phyloP scores from a whole-genome alignment of 495 filamentous ascomycete genomes.

The Staphylotrichum longicolle region DNA sequence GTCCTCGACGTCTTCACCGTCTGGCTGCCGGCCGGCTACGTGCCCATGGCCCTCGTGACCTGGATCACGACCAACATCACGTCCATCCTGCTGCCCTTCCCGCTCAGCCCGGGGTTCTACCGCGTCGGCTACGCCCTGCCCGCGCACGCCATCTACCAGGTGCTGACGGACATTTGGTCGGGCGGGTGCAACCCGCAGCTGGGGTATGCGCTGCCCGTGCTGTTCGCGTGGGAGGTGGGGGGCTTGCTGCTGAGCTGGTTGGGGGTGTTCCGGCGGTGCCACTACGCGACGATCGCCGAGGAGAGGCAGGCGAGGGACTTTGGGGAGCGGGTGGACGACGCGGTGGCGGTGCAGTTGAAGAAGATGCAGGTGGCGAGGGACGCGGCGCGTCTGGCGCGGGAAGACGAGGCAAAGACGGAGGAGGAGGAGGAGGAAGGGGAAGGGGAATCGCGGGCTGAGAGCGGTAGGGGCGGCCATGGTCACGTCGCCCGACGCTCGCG shows the following conservation, averaged over 20 bases:
- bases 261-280: slow-evolving; percentile 44
- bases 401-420: background rate
- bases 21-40: slow-evolving; percentile 42
- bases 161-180: slow-evolving; percentile 50
- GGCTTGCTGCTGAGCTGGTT: slow-evolving; percentile 25
- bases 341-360: slow-evolving; percentile 27
- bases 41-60: slow-evolving; percentile 49
- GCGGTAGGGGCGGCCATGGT: too few species aligned
- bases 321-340: slow-evolving; percentile 30
- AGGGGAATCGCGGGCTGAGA: background rate
- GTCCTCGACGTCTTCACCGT: slow-evolving; percentile 48
- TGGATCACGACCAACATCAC: slow-evolving; percentile 54
- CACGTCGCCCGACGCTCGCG: too few species aligned
- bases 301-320: slow-evolving; percentile 33
- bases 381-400: background rate
- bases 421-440: background rate
- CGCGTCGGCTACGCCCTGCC: slow-evolving; percentile 49
- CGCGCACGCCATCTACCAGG: slow-evolving; percentile 45
- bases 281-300: slow-evolving; percentile 37
- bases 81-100: slow-evolving; percentile 48
- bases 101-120: slow-evolving; percentile 48
- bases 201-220: slow-evolving; percentile 41
- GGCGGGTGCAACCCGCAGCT: slow-evolving; percentile 48
- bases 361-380: slow-evolving; percentile 16
- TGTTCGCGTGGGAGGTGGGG: slow-evolving; percentile 44